These are phyloP conservation scores for Aspergillus glaucus DNA, from an alignment of 2,329 filamentous ascomycete genomes.

Conservation along the genomic window DNA sequence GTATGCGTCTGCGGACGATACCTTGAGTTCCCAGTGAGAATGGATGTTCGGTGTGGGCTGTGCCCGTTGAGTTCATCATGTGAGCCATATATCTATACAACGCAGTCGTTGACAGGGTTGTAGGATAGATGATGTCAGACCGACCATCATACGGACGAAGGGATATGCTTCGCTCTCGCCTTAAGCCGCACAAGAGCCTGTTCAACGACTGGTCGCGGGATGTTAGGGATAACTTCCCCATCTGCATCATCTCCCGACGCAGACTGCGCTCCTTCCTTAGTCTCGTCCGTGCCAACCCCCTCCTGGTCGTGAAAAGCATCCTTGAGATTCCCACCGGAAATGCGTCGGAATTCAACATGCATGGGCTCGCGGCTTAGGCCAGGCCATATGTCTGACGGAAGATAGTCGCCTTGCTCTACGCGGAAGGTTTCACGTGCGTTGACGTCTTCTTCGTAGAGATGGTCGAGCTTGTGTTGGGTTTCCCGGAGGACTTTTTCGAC, in stretches of 20 bases:
- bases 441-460: constrained; percentile 66
- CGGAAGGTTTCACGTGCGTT: constrained; percentile 71
- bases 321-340: constrained; percentile 30
- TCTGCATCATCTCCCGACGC: constrained; percentile 9
- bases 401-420: constrained; percentile 73
- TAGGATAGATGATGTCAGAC: neutral
- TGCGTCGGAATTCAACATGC: constrained; percentile 35
- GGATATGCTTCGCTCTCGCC: constrained; percentile 18
- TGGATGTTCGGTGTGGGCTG: constrained; percentile 14
- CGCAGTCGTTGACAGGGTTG: neutral
- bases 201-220: constrained; percentile 39
- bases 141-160: constrained; percentile 1
- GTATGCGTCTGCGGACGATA: constrained; percentile 23
- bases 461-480: constrained; percentile 69
- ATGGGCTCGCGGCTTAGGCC: constrained; percentile 58
- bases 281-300: constrained; percentile 3
- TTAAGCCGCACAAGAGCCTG: constrained; percentile 37
- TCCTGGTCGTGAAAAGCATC: constrained; percentile 9
- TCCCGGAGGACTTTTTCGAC: constrained; percentile 70
- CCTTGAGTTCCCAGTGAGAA: constrained; percentile 1
- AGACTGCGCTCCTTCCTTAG: constrained; percentile 5
- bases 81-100: constrained; percentile 10
- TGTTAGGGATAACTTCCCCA: constrained; percentile 36
- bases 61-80: constrained; percentile 30
- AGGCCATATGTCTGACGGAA: constrained; percentile 84